Evolutionary conservation across 164 flowering plant species (phyloP).

Genomic region (Nelumbo lutea): DNA sequence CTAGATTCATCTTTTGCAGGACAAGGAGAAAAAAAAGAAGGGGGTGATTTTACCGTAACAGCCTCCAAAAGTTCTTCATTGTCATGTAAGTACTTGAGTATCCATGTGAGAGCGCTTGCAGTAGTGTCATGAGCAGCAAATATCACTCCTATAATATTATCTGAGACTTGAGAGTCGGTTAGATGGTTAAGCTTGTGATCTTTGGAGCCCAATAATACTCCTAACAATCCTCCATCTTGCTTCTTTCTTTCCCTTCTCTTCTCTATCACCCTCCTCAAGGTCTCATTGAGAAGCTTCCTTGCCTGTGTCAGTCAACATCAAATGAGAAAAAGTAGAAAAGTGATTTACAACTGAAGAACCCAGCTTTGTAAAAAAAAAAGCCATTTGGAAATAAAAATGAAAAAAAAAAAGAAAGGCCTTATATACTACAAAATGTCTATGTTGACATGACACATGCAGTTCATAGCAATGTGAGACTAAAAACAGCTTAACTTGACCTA

Average conservation of each 20-base stretch:
- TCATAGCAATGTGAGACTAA: not conserved
- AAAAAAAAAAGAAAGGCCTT: too few species aligned
- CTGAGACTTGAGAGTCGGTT: slow-evolving; percentile 70
- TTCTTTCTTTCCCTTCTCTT: slow-evolving; percentile 44
- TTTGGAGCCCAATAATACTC: slow-evolving; percentile 28
- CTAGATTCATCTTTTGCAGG: not conserved
- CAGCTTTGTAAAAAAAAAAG: not conserved
- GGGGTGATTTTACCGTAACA: slow-evolving; percentile 44
- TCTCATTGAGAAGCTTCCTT: slow-evolving; percentile 54
- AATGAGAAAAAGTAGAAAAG: too few species aligned
- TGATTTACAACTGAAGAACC: not conserved
- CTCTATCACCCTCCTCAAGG: slow-evolving; percentile 39
- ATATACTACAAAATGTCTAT: too few species aligned
- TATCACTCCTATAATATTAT: slow-evolving; percentile 81
- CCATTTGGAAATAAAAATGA: too few species aligned
- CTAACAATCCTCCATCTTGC: slow-evolving; percentile 46
- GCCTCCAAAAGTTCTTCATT: slow-evolving; percentile 44
- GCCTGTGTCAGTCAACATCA: slow-evolving; percentile 41
- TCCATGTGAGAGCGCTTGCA: slow-evolving; percentile 86
- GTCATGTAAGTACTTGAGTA: slow-evolving; percentile 70
- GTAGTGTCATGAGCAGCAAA: slow-evolving; percentile 96
- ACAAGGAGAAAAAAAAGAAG: not conserved
- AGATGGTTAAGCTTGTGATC: slow-evolving; percentile 27
- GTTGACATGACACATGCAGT: too few species aligned
- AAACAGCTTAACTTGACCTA: too few species aligned